Evolutionary conservation across 805 yeast genomes (phyloP).

Genomic region (Pichia nanzhaoensis): DNA sequence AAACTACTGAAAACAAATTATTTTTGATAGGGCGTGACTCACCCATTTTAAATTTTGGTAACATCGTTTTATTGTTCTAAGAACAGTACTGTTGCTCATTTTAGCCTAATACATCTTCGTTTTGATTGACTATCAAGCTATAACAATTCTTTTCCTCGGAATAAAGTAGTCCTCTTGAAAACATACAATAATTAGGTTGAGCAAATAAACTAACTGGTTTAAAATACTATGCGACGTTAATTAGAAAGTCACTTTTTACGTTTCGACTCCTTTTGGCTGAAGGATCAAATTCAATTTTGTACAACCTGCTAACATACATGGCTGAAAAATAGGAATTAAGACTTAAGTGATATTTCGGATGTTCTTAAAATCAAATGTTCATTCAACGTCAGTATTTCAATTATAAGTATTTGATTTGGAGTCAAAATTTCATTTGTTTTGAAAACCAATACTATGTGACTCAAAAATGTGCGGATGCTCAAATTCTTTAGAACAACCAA

Average conservation of each 20-base stretch:
- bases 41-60: too few species aligned
- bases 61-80: too few species aligned
- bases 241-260: not conserved
- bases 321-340: not conserved
- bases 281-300: not conserved
- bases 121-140: too few species aligned
- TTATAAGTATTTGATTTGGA: not conserved
- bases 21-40: too few species aligned
- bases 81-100: too few species aligned
- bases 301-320: not conserved
- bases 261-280: not conserved
- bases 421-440: not conserved
- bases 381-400: not conserved
- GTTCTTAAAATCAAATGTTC: not conserved
- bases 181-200: too few species aligned
- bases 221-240: conserved; percentile 6
- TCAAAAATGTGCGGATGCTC: not conserved
- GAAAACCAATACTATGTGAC: not conserved
- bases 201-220: too few species aligned
- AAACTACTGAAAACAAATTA: too few species aligned
- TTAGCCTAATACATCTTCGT: too few species aligned
- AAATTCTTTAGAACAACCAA: too few species aligned
- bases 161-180: too few species aligned
- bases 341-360: not conserved
- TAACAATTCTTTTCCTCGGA: too few species aligned